Evolutionary conservation across 1,284 basidiomycete genomes (phyloP).

Genomic region (Taiwanofungus camphoratus): DNA sequence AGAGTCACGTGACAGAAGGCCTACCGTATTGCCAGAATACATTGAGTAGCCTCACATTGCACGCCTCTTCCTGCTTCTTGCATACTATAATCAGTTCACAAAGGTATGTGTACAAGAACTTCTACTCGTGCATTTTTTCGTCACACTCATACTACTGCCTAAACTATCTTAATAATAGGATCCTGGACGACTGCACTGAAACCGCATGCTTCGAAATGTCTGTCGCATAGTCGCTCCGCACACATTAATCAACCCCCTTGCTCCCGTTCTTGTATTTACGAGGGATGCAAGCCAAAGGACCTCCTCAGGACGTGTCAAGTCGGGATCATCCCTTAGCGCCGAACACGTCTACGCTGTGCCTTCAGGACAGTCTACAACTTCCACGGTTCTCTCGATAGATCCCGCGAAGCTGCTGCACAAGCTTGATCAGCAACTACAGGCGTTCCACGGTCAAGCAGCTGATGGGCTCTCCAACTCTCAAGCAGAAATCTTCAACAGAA

Average conservation of each 20-base stretch:
- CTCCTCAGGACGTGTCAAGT: background rate
- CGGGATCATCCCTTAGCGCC: background rate
- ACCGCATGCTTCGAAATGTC: conserved; percentile 19
- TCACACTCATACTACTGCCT: too few relatives aligned
- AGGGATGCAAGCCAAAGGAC: background rate
- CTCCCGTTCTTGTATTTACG: conserved; percentile 14
- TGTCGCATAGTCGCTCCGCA: conserved; percentile 13
- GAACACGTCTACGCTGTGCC: background rate
- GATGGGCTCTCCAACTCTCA: conserved; percentile 10
- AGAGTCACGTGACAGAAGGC: too few relatives aligned
- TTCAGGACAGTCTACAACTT: too few relatives aligned
- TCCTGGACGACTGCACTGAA: too few relatives aligned
- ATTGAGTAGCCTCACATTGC: too few relatives aligned
- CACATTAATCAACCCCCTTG: conserved; percentile 24
- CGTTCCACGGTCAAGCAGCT: conserved; percentile 7
- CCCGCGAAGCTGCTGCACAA: conserved; percentile 8
- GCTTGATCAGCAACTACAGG: conserved; percentile 9
- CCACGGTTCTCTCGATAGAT: conserved; percentile 1
- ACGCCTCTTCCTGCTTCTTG: too few relatives aligned
- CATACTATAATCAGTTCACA: too few relatives aligned
- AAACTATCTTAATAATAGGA: too few relatives aligned
- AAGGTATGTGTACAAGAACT: too few relatives aligned
- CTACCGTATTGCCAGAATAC: too few relatives aligned
- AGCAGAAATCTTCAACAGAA: conserved; percentile 16
- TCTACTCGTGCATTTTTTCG: too few relatives aligned